A percentile compares a stretch with the other conserved stretches of the same genome.
phyloP scores from a whole-genome alignment of 805 yeast genomes.

The Monosporozyma siamensis region DNA sequence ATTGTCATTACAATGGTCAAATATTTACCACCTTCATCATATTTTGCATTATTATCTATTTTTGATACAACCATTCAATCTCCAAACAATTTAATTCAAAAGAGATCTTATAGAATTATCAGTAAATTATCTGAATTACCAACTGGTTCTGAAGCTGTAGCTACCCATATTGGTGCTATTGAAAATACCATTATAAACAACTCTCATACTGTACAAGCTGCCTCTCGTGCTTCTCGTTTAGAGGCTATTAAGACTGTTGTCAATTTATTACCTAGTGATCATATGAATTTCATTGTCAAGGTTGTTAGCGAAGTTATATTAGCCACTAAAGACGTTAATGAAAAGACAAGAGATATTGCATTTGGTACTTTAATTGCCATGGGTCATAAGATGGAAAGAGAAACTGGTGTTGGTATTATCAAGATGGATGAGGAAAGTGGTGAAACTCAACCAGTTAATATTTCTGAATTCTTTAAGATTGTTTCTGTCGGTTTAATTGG shows the following conservation, averaged over 20 bases:
- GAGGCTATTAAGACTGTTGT: conserved; percentile 54
- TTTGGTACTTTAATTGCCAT: conserved; percentile 66
- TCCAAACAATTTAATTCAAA: conserved; percentile 64
- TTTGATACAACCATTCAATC: conserved; percentile 57
- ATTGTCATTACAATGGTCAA: conserved; percentile 79
- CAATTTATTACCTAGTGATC: conserved; percentile 50
- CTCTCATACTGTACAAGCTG: conserved; percentile 38
- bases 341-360: conserved; percentile 77
- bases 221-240: conserved; percentile 77
- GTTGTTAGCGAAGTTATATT: conserved; percentile 80
- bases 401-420: conserved; percentile 52
- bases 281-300: conserved; percentile 70
- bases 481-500: conserved; percentile 95
- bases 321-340: conserved; percentile 87
- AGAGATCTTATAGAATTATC: conserved; percentile 78
- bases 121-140: conserved; percentile 62
- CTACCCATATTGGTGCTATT: conserved; percentile 46
- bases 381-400: conserved; percentile 62
- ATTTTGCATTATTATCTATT: conserved; percentile 67
- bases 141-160: conserved; percentile 47
- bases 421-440: conserved; percentile 36
- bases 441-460: conserved; percentile 38
- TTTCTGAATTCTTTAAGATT: conserved; percentile 83
- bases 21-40: conserved; percentile 62
- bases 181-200: conserved; percentile 47